phyloP scores from a whole-genome alignment of 2,329 filamentous ascomycete genomes.

The Fusarium sp. region DNA sequence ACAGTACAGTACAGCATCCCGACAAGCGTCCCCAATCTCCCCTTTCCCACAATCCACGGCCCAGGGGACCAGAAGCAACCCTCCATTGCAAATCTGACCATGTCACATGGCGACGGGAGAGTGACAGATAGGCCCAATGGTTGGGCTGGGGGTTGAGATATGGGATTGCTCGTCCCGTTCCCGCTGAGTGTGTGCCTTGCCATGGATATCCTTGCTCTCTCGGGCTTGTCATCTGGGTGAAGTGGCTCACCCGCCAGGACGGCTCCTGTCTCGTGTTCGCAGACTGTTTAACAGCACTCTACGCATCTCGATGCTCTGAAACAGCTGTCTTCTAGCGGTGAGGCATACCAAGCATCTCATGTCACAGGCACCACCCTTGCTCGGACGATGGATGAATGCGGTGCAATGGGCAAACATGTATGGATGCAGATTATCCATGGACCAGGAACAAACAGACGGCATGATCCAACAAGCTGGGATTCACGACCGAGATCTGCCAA shows the following conservation, averaged over 20 bases:
- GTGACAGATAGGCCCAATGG: not conserved
- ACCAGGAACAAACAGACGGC: not conserved
- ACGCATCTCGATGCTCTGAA: slow-evolving; percentile 36
- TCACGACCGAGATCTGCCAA: not conserved
- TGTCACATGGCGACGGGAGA: not conserved
- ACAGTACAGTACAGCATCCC: not conserved
- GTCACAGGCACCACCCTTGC: slow-evolving; percentile 23
- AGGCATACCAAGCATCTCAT: slow-evolving; percentile 3
- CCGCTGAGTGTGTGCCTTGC: not conserved
- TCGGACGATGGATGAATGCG: not conserved
- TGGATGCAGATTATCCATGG: not conserved
- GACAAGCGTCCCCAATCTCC: not conserved
- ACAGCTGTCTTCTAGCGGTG: slow-evolving; percentile 37
- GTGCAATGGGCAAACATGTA: not conserved
- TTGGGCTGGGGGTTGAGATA: not conserved
- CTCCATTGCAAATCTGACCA: not conserved
- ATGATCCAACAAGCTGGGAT: slow-evolving; percentile 1
- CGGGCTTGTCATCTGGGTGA: not conserved
- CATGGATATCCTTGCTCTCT: not conserved
- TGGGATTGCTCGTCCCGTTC: not conserved
- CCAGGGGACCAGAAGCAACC: slow-evolving; percentile 1
- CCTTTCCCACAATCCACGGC: slow-evolving; percentile 4
- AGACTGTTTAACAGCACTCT: not conserved
- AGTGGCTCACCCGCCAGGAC: not conserved
- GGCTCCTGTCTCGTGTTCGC: not conserved